Evolutionary conservation across 2,329 filamentous ascomycete species (phyloP).

Genomic region (Nigrospora oryzae): DNA sequence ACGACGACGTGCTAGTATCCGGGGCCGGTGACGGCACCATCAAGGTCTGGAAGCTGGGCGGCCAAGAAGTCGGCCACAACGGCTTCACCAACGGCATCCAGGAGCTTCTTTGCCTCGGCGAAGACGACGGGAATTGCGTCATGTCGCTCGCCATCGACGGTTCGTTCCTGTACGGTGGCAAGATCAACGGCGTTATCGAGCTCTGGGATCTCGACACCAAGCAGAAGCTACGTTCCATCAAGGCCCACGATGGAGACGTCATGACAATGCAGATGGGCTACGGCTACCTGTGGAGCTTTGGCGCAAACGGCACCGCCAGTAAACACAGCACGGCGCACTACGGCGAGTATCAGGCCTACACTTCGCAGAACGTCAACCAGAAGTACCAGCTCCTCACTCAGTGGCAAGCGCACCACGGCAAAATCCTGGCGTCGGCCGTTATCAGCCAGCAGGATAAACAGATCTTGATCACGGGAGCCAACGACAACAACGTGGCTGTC

Average conservation of each 20-base stretch:
- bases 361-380: conserved; percentile 54
- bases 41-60: conserved; percentile 75
- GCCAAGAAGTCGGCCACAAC: conserved; percentile 35
- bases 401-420: conserved; percentile 79
- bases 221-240: conserved; percentile 81
- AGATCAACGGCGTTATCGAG: conserved; percentile 80
- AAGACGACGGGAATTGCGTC: conserved; percentile 54
- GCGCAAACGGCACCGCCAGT: conserved; percentile 79
- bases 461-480: conserved; percentile 92
- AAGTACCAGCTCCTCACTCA: conserved; percentile 73
- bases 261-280: conserved; percentile 81
- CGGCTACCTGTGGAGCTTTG: conserved; percentile 78
- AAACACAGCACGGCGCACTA: conserved; percentile 62
- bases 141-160: conserved; percentile 81
- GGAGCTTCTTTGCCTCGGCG: conserved; percentile 58
- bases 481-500: conserved; percentile 80
- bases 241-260: conserved; percentile 71
- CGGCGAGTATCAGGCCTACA: conserved; percentile 41
- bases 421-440: conserved; percentile 77
- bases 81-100: conserved; percentile 53
- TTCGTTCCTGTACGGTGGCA: conserved; percentile 86
- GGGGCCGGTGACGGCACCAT: conserved; percentile 91
- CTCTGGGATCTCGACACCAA: conserved; percentile 95
- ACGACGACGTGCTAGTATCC: conserved; percentile 78
- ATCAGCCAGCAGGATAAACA: conserved; percentile 61